These are phyloP conservation scores for Pseudogymnoascus sp. DNA, from an alignment of 2,329 filamentous ascomycete genomes.

Conservation along the genomic window DNA sequence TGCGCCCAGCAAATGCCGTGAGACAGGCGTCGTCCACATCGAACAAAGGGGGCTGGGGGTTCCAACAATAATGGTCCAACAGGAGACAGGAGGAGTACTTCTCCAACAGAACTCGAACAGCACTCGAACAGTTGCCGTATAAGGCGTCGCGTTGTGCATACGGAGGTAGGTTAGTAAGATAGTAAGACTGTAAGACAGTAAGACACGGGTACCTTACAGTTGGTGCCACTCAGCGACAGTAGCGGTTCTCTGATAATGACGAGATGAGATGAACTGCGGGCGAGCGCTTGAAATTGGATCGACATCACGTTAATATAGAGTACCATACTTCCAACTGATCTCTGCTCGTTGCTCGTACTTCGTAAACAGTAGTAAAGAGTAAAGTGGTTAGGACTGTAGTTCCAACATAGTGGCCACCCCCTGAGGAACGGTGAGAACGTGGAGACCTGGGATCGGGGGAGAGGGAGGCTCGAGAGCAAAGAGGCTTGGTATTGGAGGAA, in stretches of 20 bases:
- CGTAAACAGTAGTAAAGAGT: not conserved
- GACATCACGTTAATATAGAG: not conserved
- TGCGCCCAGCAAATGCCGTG: not conserved
- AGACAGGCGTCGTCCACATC: not conserved
- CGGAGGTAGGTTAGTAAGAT: not conserved
- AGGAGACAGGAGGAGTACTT: too few species aligned
- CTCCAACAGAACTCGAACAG: not conserved
- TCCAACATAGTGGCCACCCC: not conserved
- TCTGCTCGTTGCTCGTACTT: not conserved
- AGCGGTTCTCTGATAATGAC: not conserved
- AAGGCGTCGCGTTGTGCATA: not conserved
- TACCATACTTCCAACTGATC: not conserved
- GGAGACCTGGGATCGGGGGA: not conserved
- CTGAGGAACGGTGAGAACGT: not conserved
- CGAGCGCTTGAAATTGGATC: not conserved
- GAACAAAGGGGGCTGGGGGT: too few species aligned
- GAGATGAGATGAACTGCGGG: not conserved
- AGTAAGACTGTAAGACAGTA: not conserved
- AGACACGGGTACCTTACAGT: not conserved
- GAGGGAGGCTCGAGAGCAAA: not conserved
- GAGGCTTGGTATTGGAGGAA: not conserved
- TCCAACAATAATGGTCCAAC: not conserved
- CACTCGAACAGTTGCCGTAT: conserved; percentile 2
- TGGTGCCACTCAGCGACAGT: not conserved
- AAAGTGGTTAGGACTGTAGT: not conserved